Evolutionary conservation across 2,329 filamentous ascomycete genomes (phyloP).

Genomic region (Hymenoscyphus infarciens): DNA sequence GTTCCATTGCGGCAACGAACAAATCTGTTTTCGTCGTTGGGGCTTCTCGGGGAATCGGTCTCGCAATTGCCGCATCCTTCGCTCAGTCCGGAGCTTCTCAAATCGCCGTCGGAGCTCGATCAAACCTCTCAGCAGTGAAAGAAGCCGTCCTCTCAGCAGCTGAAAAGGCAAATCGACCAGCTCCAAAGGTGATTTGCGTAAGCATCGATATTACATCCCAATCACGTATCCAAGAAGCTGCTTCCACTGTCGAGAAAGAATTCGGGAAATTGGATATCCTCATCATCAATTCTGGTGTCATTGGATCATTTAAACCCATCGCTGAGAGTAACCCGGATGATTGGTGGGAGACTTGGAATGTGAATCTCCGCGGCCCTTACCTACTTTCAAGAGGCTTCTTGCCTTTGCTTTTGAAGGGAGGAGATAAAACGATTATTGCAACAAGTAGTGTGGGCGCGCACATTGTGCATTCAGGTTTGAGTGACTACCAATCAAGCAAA

Average conservation of each 20-base stretch:
- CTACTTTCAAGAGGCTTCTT: slow-evolving; percentile 45
- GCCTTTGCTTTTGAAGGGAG: slow-evolving; percentile 27
- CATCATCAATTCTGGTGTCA: slow-evolving; percentile 44
- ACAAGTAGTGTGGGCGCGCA: slow-evolving; percentile 44
- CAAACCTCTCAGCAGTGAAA: slow-evolving; percentile 35
- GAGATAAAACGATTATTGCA: slow-evolving; percentile 44
- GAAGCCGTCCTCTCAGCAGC: slow-evolving; percentile 38
- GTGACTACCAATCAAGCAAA: slow-evolving; percentile 47
- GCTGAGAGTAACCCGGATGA: slow-evolving; percentile 32
- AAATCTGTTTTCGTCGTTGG: slow-evolving; percentile 51
- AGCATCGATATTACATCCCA: slow-evolving; percentile 39
- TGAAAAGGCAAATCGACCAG: slow-evolving; percentile 30
- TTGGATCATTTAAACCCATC: slow-evolving; percentile 23
- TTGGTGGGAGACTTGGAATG: slow-evolving; percentile 42
- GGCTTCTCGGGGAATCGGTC: slow-evolving; percentile 52
- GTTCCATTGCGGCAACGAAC: slow-evolving; percentile 35
- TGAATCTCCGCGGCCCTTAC: slow-evolving; percentile 48
- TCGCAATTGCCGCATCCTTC: slow-evolving; percentile 51
- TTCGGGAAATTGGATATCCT: slow-evolving; percentile 42
- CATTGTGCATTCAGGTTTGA: slow-evolving; percentile 35
- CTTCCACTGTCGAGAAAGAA: slow-evolving; percentile 24
- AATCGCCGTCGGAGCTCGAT: slow-evolving; percentile 53
- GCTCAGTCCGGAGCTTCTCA: slow-evolving; percentile 49
- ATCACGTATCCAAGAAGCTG: slow-evolving; percentile 35
- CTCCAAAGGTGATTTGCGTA: slow-evolving; percentile 42